Base-by-base conservation (phyloP, 2,329 filamentous ascomycete species). In the Fusarium setosum region DNA sequence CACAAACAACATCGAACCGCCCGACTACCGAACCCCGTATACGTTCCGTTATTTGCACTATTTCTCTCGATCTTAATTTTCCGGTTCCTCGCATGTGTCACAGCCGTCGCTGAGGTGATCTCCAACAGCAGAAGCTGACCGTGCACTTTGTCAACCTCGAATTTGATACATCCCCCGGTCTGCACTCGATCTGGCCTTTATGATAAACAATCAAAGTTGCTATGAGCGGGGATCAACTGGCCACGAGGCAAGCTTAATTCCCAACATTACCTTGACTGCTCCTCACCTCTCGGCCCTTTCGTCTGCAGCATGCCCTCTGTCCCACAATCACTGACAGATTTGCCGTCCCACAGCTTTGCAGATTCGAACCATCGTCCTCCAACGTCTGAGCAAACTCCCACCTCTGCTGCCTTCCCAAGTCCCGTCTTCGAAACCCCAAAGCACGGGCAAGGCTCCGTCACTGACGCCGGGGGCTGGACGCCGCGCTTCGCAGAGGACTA, bases 401-500 rank as follows among this genome's bases (percentile, higher is more conserved):
- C 80, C 31, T 84, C 85, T 54, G 75, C 82, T 69, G 74, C 80
- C 55, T 85, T 87, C 65, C 81, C 85, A 61, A 88, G 82, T 72
- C 82, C 86, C 52, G 75, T 83, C 60, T 86, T 88, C 75, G 82
- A 87, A 68, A 89, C 86, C 11, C 86, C 86, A 41, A 84, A 81
- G 74, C 76, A 78, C 56, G 80, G 76, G 68, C 80, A 80, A 64
- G 78, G 78, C 60, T 80, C 77, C 56, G 82, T 84, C 67, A 77
- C 84, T 75, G 82, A 85, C 62, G 74, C 82, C 51, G 79, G 80
- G 67, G 81, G 82, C 67, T 87, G 84, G 83, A 89, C 87, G 41
- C 87, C 87, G 74, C 83, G 82, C 58, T 90, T 88, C 78, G 86
- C 87, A 65, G 86, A 89, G 73, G 87, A 89, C 66, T 89, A 88